Evolutionary conservation across 768 basidiomycete species (phyloP), one percentile per base, ranked within the genome.

Genomic region (Naganishia onofrii): DNA sequence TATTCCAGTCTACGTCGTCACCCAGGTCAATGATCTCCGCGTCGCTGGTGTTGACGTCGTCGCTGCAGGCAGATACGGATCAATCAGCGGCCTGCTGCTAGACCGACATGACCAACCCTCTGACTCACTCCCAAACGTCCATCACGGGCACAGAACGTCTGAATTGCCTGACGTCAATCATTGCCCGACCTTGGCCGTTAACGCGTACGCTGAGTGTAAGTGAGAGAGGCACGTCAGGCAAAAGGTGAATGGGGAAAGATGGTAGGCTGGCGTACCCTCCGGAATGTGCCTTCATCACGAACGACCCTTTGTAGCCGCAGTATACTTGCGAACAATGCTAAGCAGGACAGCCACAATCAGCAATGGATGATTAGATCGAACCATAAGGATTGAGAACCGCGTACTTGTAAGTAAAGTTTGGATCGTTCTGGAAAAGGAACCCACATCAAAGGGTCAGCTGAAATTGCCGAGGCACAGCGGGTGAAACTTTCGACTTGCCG

Each of bases 121-220:
- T 8, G 3, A 55, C 54, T 55, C 15, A 55, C 54, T 55, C 54
- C 54, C 54, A 55, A 21, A 55, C 54, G 15, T 55, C 54, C 54
- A 55, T 55, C 29, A 55, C 54, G 29, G 54, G 54, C 10, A 55
- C 54, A 34, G 54, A 55, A 31, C 54, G 54, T 55, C 54, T 29
- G 54, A 55, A 55, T 15, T 55, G 54, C 15, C 54, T 55, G 54
- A 55, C 54, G 32, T 55, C 54, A 21, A 55, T 55, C 54, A 55
- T 55, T 8, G 54, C 54, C 54, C 54, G 6, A 34, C 54, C 54
- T 55, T 55, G 26, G 54, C 54, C 54, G 29, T 55, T 55, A 29
- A 55, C 17, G 21, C 54, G 54, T 15, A 55, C 54, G 29, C 54
- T 55, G 29, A 26, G 17, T 10, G 32, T 36, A 29, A 19, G 19